phyloP scores from a whole-genome alignment of 805 yeast species.

The Lachancea meyersii region DNA sequence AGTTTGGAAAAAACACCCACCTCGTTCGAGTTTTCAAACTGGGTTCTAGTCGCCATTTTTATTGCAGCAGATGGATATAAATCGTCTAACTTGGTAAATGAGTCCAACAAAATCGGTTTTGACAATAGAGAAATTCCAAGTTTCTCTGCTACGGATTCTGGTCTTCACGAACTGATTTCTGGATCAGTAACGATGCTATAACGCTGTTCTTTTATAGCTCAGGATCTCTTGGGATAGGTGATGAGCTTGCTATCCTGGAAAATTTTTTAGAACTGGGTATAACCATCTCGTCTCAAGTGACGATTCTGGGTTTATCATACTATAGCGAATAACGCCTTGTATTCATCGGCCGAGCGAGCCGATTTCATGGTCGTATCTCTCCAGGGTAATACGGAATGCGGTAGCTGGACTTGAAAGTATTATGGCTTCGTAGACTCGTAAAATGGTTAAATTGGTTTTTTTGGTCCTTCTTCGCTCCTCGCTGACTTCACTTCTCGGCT shows the following conservation, averaged over 20 bases:
- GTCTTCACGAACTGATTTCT: too few relatives aligned
- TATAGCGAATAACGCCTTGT: too few relatives aligned
- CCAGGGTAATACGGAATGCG: background rate
- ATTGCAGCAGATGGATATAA: background rate
- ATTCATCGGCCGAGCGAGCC: background rate
- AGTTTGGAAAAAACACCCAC: conserved; percentile 93
- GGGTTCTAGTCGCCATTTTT: conserved; percentile 63
- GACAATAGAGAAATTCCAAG: too few relatives aligned
- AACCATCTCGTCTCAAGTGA: background rate
- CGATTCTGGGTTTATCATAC: background rate
- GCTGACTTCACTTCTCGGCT: background rate
- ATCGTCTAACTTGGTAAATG: background rate
- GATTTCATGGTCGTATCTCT: background rate
- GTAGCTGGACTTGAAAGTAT: too few relatives aligned
- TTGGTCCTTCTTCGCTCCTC: background rate
- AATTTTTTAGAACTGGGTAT: conserved; percentile 4
- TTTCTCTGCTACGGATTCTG: background rate
- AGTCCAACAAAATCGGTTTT: too few relatives aligned
- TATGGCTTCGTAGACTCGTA: background rate
- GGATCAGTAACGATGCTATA: background rate
- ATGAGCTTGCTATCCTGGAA: conserved; percentile 2
- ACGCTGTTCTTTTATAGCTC: background rate
- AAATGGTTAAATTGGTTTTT: background rate
- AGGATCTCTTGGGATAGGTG: too few relatives aligned
- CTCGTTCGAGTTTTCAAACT: conserved; percentile 80